These are phyloP conservation scores for Tremella yokohamensis DNA, from an alignment of 768 basidiomycete genomes.

Conservation along the genomic window DNA sequence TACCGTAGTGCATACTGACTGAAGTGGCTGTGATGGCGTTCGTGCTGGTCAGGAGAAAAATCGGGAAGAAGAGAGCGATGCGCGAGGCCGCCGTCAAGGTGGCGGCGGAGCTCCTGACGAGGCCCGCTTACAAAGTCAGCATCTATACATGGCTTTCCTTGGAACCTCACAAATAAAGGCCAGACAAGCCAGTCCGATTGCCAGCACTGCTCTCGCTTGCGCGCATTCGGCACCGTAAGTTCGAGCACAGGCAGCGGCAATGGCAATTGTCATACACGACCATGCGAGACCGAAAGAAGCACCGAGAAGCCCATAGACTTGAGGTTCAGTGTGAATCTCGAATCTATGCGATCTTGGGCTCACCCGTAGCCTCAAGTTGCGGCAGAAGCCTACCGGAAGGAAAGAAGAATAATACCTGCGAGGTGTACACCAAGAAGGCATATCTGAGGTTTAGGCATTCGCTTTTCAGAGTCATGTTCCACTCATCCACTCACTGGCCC, in stretches of 20 bases:
- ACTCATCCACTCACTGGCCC: slow-evolving; percentile 39
- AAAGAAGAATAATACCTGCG: slow-evolving; percentile 40
- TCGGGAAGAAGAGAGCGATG: slow-evolving; percentile 39
- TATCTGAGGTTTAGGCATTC: slow-evolving; percentile 26
- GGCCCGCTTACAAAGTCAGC: slow-evolving; percentile 25
- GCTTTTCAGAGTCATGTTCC: too few relatives aligned
- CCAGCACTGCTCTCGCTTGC: slow-evolving; percentile 28
- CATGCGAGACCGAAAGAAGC: slow-evolving; percentile 27
- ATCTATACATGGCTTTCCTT: background rate
- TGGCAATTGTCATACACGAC: slow-evolving; percentile 28
- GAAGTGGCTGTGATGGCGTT: slow-evolving; percentile 2
- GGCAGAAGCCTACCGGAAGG: slow-evolving; percentile 25
- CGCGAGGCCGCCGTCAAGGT: slow-evolving; percentile 28
- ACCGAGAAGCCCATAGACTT: slow-evolving; percentile 32
- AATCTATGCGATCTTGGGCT: background rate
- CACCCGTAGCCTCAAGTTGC: slow-evolving; percentile 35
- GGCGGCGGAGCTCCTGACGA: slow-evolving; percentile 28
- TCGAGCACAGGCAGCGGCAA: slow-evolving; percentile 30
- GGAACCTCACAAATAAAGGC: slow-evolving; percentile 30
- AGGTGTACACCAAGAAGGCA: slow-evolving; percentile 41
- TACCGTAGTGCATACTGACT: background rate
- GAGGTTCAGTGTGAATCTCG: background rate
- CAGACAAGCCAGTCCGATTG: slow-evolving; percentile 29
- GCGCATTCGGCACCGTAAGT: slow-evolving; percentile 27
- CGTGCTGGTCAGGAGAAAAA: slow-evolving; percentile 33